Conservation (phyloP, 2,329 filamentous ascomycete species). For the Fusarium solani-melongenae region DNA sequence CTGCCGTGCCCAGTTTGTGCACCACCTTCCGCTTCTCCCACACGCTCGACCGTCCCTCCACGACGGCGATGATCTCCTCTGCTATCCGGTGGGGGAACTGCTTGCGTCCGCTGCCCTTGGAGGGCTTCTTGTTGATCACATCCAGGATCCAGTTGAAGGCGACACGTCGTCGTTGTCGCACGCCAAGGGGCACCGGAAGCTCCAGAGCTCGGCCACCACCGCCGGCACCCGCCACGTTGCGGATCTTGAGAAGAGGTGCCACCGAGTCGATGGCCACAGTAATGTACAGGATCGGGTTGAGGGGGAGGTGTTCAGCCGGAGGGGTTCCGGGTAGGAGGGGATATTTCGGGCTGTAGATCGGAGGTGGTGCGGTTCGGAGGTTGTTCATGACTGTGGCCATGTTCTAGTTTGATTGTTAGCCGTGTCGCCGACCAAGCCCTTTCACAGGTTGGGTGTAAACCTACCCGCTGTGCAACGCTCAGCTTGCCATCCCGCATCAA, state of each 20-base stretch:
- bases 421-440: background rate
- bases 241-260: conserved; percentile 86
- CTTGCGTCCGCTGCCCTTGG: conserved; percentile 75
- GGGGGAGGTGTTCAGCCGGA: conserved; percentile 81
- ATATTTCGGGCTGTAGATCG: conserved; percentile 76
- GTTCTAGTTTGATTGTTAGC: conserved; percentile 65
- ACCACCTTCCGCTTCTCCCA: conserved; percentile 85
- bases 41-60: conserved; percentile 84
- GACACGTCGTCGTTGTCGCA: conserved; percentile 79
- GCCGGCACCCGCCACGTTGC: conserved; percentile 78
- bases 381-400: conserved; percentile 85
- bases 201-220: conserved; percentile 89
- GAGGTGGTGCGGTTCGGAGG: conserved; percentile 86
- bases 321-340: conserved; percentile 82
- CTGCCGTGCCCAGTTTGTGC: conserved; percentile 83
- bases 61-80: conserved; percentile 86
- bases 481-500: conserved; percentile 94
- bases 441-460: conserved; percentile 38
- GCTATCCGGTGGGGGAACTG: conserved; percentile 83
- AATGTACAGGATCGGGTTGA: conserved; percentile 91
- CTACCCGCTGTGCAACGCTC: conserved; percentile 86
- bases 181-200: conserved; percentile 79
- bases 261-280: conserved; percentile 92
- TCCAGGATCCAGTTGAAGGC: conserved; percentile 93
- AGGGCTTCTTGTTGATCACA: conserved; percentile 81